Percentiles rank a stretch among this genome's conserved stretches.
Conservation (phyloP, 2,329 filamentous ascomycete genomes). For the Tolypocladium sp. region DNA sequence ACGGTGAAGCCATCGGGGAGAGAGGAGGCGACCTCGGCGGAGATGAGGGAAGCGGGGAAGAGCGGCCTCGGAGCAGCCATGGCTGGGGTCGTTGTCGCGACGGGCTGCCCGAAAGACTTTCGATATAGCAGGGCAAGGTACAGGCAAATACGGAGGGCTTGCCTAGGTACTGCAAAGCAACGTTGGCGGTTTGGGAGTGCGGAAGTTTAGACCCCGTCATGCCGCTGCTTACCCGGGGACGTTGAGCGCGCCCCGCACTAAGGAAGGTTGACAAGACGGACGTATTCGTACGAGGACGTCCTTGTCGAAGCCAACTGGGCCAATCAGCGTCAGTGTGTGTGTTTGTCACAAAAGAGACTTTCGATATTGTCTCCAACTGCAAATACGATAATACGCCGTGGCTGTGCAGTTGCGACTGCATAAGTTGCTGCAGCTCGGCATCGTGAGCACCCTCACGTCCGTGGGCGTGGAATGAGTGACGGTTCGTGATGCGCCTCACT, state of each 20-base stretch:
- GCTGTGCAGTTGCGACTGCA: neutral
- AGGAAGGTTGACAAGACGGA: too few relatives aligned
- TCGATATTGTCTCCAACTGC: neutral
- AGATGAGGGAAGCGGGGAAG: conserved; percentile 59
- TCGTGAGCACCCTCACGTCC: neutral
- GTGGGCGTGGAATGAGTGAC: neutral
- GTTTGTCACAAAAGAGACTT: neutral
- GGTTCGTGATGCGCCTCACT: neutral
- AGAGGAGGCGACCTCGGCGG: conserved; percentile 46
- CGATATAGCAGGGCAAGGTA: neutral
- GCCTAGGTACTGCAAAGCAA: neutral
- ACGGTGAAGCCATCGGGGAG: conserved; percentile 63
- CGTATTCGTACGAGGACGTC: neutral
- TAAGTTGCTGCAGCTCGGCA: too few relatives aligned
- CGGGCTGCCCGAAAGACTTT: neutral
- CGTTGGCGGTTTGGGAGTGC: neutral
- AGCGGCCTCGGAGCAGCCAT: conserved; percentile 27
- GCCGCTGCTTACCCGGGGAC: neutral
- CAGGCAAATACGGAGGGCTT: neutral
- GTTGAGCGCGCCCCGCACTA: neutral
- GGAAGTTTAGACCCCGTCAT: neutral
- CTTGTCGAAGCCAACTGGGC: neutral
- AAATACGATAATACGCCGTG: neutral
- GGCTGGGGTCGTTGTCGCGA: neutral
- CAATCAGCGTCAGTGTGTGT: neutral